phyloP scores from a whole-genome alignment of 2,329 filamentous ascomycete species.

The Neofusicoccum umdonicola region DNA sequence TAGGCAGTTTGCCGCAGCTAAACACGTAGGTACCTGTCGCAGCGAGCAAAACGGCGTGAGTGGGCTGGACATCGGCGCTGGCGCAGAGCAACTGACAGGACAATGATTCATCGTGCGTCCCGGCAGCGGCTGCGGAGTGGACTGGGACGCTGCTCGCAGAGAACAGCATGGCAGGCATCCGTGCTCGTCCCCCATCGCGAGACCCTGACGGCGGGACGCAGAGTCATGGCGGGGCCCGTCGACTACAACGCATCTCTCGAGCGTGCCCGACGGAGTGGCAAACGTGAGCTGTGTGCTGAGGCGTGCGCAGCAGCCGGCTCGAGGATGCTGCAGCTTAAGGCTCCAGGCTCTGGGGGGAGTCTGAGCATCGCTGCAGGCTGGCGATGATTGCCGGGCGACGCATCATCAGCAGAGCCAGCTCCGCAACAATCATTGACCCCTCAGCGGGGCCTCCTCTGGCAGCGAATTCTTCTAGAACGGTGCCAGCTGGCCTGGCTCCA shows the following conservation, averaged over 20 bases:
- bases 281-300: background rate
- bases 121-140: background rate
- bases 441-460: background rate
- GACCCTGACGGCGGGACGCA: background rate
- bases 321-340: conserved; percentile 10
- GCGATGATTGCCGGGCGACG: conserved; percentile 10
- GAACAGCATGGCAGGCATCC: conserved; percentile 11
- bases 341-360: background rate
- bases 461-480: conserved; percentile 2
- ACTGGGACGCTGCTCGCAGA: background rate
- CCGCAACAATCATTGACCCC: background rate
- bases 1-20: background rate
- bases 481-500: conserved; percentile 11
- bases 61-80: background rate
- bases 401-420: conserved; percentile 1
- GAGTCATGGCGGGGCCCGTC: conserved; percentile 5
- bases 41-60: background rate
- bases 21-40: background rate
- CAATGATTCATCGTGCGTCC: conserved; percentile 4
- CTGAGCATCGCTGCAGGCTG: background rate
- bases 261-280: background rate
- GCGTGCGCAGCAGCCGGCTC: conserved; percentile 4
- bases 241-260: conserved; percentile 7
- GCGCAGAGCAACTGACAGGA: background rate
- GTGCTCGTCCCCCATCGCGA: background rate